Base-by-base conservation (phyloP, 352 stramenopile genomes). In the Pythium dissotocum region DNA sequence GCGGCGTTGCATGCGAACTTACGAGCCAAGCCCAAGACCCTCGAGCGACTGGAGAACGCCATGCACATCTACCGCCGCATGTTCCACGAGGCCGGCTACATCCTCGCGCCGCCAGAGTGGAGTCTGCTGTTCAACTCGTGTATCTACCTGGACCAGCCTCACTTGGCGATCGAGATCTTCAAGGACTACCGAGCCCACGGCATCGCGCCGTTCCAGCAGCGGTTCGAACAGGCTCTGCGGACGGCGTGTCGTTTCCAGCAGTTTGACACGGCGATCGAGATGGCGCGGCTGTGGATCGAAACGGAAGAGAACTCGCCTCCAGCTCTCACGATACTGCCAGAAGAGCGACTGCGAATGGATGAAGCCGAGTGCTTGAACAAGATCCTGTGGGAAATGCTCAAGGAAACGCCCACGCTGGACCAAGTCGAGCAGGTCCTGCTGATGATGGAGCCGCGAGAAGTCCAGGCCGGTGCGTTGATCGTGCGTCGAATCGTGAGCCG, bases 301-400 rank as follows among this genome's bases (percentile, higher is more conserved):
- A 36, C 44, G 4, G 26, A 70, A 24, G 65, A 73, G 16, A 57
- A 57, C 33, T 57, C 36, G 14, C 59, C 32, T 63, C 76, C 16
- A 40, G 60, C 53, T 26, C 65, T 35, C 24, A 51, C 18, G 13
- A 61, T 35, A 35, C 54, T 26, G 46, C 8, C 30, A 2, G 16
- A 48, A 1, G 2, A 52, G 6, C 44, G 28, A 12, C 21, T 55
- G n/a, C 21, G 26, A 9, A 26, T 46, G 24, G 57, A 16, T 5
- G 70, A 83, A 63, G 51, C 46, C 18, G 68, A 78, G 26, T 57
- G 77, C 42, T 58, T 85, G 13, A 88, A 82, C 70, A 81, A 77
- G 53, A 74, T 85, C 30, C 26, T 88, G 38, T 84, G 75, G 77
- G 68, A 81, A 65, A 79, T 88, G 79, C 67, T 88, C 32, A 84